Evolutionary conservation across 306 rosid genomes (phyloP).

Genomic region (Trifolium pratense): DNA sequence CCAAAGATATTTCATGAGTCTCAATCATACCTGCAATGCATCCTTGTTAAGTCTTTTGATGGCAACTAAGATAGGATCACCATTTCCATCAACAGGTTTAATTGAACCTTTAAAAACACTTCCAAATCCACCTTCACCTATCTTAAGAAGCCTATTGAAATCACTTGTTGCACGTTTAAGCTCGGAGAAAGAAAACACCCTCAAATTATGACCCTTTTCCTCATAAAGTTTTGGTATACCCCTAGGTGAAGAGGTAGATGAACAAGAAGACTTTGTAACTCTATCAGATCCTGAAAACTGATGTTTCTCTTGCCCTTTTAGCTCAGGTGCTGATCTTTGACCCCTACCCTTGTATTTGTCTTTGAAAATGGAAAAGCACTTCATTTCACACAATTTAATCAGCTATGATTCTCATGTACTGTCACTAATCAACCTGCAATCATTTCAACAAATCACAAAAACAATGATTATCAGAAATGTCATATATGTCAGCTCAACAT

Average conservation of each 20-base stretch:
- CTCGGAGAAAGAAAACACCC: conserved; percentile 65
- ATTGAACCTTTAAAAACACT: conserved; percentile 80
- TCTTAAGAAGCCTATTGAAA: conserved; percentile 70
- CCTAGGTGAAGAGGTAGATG: conserved; percentile 64
- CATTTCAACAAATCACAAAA: conserved; percentile 35
- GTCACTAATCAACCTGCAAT: conserved; percentile 37
- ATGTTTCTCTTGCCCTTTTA: conserved; percentile 51
- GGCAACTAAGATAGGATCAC: conserved; percentile 61
- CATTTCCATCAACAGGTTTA: conserved; percentile 62
- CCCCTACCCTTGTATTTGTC: conserved; percentile 50
- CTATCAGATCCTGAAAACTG: conserved; percentile 52
- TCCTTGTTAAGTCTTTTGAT: conserved; percentile 73
- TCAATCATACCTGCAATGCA: conserved; percentile 72
- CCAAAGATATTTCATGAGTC: conserved; percentile 12
- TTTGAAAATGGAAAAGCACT: conserved; percentile 72
- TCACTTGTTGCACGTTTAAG: conserved; percentile 65
- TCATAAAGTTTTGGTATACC: conserved; percentile 79
- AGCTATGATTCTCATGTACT: conserved; percentile 33
- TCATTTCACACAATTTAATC: conserved; percentile 52
- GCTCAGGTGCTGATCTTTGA: conserved; percentile 77
- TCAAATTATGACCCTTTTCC: conserved; percentile 77
- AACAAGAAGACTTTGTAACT: conserved; percentile 62
- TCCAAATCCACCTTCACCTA: conserved; percentile 97
- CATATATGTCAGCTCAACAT: not conserved
- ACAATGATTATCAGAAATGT: not conserved